phyloP scores from a whole-genome alignment of 1,284 basidiomycete species.

The Microbotryum scabiosae region DNA sequence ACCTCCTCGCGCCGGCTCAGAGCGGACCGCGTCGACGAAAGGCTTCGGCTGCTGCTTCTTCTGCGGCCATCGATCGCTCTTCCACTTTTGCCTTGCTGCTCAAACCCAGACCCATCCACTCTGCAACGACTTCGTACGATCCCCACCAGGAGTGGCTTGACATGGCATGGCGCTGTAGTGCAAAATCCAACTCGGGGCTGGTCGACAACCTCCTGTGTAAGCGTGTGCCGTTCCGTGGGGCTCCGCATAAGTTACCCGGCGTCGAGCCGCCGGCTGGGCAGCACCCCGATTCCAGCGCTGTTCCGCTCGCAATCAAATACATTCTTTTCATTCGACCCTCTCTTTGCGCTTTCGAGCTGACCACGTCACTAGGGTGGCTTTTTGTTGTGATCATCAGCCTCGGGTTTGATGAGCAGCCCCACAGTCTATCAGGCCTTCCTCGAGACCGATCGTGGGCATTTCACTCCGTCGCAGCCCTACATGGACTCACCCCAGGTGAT shows the following conservation, averaged over 20 bases:
- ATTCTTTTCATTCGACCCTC: too few relatives aligned
- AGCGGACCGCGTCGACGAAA: neutral
- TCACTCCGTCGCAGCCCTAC: constrained; percentile 49
- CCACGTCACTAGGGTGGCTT: too few relatives aligned
- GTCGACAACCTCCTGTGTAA: constrained; percentile 53
- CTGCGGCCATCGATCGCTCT: neutral
- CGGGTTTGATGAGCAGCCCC: too few relatives aligned
- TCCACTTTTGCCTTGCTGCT: neutral
- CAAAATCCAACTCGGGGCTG: constrained; percentile 60
- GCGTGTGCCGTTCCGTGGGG: too few relatives aligned
- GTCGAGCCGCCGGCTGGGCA: too few relatives aligned
- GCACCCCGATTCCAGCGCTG: too few relatives aligned
- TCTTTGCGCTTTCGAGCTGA: too few relatives aligned
- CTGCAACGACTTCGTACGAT: neutral
- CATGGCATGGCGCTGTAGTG: constrained; percentile 77
- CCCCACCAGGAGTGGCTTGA: neutral
- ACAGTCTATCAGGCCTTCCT: constrained; percentile 54
- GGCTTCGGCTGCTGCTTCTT: too few relatives aligned
- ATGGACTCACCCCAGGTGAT: constrained; percentile 67
- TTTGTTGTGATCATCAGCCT: too few relatives aligned
- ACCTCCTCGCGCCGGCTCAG: neutral
- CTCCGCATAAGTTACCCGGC: too few relatives aligned
- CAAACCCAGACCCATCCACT: neutral
- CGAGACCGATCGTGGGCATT: constrained; percentile 55
- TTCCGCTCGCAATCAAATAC: too few relatives aligned